A percentile compares a stretch with the other conserved stretches of the same genome.
phyloP scores from a whole-genome alignment of 768 basidiomycete genomes.

The Leccinum boreale region DNA sequence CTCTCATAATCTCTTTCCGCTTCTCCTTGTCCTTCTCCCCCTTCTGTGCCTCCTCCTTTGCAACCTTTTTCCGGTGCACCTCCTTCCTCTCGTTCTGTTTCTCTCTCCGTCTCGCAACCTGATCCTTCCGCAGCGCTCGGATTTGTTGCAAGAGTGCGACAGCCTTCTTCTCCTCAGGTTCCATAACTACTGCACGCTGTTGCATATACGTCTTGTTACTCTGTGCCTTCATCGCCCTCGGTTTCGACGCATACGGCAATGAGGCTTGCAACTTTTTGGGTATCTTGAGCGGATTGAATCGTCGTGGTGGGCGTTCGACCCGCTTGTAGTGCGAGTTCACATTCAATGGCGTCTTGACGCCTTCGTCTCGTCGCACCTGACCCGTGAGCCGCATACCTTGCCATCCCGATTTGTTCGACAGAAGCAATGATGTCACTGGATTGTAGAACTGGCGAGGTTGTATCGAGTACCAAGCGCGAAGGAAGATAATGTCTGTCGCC shows the following conservation, averaged over 20 bases:
- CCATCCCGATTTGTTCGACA: conserved; percentile 83
- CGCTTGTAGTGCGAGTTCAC: conserved; percentile 87
- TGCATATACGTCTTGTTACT: conserved; percentile 81
- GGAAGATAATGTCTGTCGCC: conserved; percentile 80
- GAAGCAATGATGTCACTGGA: conserved; percentile 87
- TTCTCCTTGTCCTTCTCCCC: conserved; percentile 72
- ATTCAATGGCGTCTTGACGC: conserved; percentile 73
- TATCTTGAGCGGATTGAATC: conserved; percentile 88
- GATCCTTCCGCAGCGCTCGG: conserved; percentile 85
- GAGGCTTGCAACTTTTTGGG: conserved; percentile 88
- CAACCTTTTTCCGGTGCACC: conserved; percentile 66
- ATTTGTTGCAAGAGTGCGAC: conserved; percentile 92
- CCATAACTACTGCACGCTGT: conserved; percentile 92
- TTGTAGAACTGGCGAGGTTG: conserved; percentile 96
- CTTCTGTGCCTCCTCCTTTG: conserved; percentile 61
- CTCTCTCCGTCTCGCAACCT: conserved; percentile 70
- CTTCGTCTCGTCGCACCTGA: conserved; percentile 83
- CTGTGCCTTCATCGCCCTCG: conserved; percentile 77
- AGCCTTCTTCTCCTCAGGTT: conserved; percentile 93
- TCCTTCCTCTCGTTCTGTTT: conserved; percentile 82
- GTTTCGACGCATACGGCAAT: conserved; percentile 91
- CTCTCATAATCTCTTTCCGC: conserved; percentile 72
- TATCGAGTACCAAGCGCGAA: conserved; percentile 95
- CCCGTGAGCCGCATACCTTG: conserved; percentile 95
- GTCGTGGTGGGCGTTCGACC: conserved; percentile 73